These are phyloP conservation scores for Cercospora sojina DNA, from an alignment of 2,329 filamentous ascomycete species.

Conservation along the genomic window DNA sequence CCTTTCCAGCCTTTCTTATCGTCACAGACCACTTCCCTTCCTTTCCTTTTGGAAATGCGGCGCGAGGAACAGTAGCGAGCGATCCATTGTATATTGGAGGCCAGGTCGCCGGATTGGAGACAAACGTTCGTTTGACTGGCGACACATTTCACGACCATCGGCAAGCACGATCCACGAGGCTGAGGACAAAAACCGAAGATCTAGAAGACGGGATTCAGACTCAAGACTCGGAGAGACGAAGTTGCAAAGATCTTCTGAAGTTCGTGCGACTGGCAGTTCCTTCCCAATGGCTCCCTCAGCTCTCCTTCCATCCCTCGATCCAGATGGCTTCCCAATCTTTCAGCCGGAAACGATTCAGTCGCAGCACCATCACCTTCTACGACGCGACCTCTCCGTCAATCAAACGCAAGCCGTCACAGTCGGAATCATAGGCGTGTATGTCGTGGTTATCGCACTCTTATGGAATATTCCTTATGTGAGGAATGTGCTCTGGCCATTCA, in stretches of 20 bases:
- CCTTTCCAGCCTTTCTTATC: not conserved
- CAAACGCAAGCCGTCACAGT: constrained; percentile 70
- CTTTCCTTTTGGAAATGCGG: not conserved
- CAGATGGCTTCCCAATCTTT: constrained; percentile 1
- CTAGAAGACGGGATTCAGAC: not conserved
- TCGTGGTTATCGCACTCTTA: constrained; percentile 70
- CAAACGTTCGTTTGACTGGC: not conserved
- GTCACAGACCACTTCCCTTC: not conserved
- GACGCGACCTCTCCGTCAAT: constrained; percentile 60
- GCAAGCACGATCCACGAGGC: not conserved
- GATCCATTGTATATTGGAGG: not conserved
- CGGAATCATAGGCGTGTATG: constrained; percentile 68
- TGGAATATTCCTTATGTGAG: constrained; percentile 79
- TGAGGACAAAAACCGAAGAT: not conserved
- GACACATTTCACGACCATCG: not conserved
- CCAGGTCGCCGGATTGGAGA: not conserved
- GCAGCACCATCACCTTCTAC: constrained; percentile 38
- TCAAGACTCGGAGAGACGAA: not conserved
- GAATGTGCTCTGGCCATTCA: constrained; percentile 77
- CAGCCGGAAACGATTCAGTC: not conserved
- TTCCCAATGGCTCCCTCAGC: not conserved
- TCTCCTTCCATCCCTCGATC: not conserved
- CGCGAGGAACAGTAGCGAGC: not conserved
- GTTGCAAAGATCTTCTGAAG: not conserved
- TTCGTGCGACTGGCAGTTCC: not conserved